Base-by-base conservation (phyloP, 2,329 filamentous ascomycete genomes). In the Trichoderma simmonsii region DNA sequence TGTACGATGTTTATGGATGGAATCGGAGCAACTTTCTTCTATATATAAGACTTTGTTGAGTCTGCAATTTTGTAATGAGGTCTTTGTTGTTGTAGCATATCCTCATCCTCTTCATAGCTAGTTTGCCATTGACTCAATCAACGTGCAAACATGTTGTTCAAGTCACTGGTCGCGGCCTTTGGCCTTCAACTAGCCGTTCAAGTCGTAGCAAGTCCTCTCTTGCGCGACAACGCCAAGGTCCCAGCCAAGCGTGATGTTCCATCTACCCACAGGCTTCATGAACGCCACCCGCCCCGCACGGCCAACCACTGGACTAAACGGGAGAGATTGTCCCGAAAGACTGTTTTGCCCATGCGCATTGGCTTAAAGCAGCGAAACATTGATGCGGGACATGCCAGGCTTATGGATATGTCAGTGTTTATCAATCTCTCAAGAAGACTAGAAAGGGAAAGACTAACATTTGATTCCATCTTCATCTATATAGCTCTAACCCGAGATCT, bases 261-360 rank as follows among this genome's bases (percentile, higher is more conserved):
- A 15, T 21, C 32, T 18, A 57, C 64, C 7, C 51, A 67, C 18
- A 43, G 30, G 15, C 7, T 67, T 12, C 64, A 67, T 67, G 64
- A 67, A 30, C 48, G 51, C 15, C 64, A 67, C 30, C 24, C 21
- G 21, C 14, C 64, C 26, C 48, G 34, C 9, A 57, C 34, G 14
- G 21, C 51, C 24, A 18, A 28, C 3, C 75, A 78, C 4, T 71
- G 69, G 69, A 36, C 36, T 0, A 71, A 71, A 60, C 43, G 69
- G 21, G 69, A 65, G 34, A 54, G 60, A 24, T 3, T 71, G 21
- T n/a, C 69, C 18, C 30, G 60, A 34, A 51, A 11, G 76, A 77
- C 56, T 6, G 81, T 80, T 1, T 77, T 83, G 73, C 84, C 82
- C 71, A 80, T 85, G 74, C 83, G 82, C 14, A 77, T 83, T 3